Evolutionary conservation across 495 filamentous ascomycete species (phyloP).

Genomic region (Glarea lozoyensis): DNA sequence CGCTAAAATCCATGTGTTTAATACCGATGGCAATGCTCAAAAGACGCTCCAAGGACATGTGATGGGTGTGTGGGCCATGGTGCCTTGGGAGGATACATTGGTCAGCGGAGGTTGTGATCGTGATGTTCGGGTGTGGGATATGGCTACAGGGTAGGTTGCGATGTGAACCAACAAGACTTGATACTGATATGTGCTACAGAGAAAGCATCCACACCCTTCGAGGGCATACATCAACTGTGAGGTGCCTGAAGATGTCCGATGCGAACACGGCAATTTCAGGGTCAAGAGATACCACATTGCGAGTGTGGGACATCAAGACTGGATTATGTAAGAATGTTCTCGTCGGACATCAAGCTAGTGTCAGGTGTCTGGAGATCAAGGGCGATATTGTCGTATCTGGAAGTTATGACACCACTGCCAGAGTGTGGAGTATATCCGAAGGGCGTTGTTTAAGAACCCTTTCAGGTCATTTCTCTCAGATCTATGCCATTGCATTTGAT

Average conservation of each 20-base stretch:
- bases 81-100: conserved; percentile 91
- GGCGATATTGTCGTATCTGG: conserved; percentile 93
- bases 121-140: conserved; percentile 95
- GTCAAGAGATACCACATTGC: conserved; percentile 85
- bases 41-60: conserved; percentile 90
- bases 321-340: conserved; percentile 87
- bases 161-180: too few relatives aligned
- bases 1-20: conserved; percentile 96
- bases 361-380: conserved; percentile 90
- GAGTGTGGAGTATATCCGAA: conserved; percentile 94
- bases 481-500: conserved; percentile 97
- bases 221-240: conserved; percentile 92
- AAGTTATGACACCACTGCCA: conserved; percentile 93
- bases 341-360: conserved; percentile 92
- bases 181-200: conserved; percentile 28
- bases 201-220: conserved; percentile 73
- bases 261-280: conserved; percentile 89
- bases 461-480: conserved; percentile 96
- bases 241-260: conserved; percentile 97
- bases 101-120: conserved; percentile 96
- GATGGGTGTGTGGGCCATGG: conserved; percentile 99
- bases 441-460: conserved; percentile 84
- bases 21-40: conserved; percentile 78
- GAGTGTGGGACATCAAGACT: conserved; percentile 88
- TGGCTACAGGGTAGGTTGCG: conserved; percentile 84